Evolutionary conservation across 805 yeast genomes (phyloP), one percentile per base, ranked within the genome.

Genomic region (Candida fluviatilis): DNA sequence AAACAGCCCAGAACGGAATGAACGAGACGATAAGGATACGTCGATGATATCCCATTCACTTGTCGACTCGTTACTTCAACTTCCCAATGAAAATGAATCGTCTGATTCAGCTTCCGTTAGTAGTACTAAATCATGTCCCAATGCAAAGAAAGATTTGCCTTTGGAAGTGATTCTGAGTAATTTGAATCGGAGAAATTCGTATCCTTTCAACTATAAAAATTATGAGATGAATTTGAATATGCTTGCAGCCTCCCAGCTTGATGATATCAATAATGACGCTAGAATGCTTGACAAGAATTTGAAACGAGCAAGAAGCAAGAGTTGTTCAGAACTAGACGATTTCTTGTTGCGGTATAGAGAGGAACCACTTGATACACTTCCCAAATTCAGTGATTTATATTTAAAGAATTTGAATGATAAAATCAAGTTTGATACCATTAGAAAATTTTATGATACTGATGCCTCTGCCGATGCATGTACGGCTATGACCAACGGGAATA

Each of bases 161-260:
- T 30, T 43, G 15, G 30, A 17, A 8, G 24, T n/a, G 19, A 26
- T 43, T n/a, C 39, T 41, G 35, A 41, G 24, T 8, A 32, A 35
- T 17, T 38, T 43, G 18, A 43, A 43, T 35, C 33, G 73, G 23
- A 52, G 73, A 36, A 62, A 55, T 39, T 65, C 72, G 1, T 64
- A 25, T 32, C 71, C 73, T 1, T 49, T 45, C 19, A 12, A 34
- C 5, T 26, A 26, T 13, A 23, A 30, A 23, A 39, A 38, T 32
- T 37, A 40, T 34, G 48, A 44, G 24, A 25, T 36, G n/a, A 47
- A 45, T 31, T 43, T 52, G 31, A 54, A 51, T 32, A 16, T 45
- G 3, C 37, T 48, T 18, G 54, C 48, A 23, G 28, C 37, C 12
- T 29, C 37, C 16, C 39, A 38, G 23, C 21, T 27, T 14, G 34